Evolutionary conservation across 2,329 filamentous ascomycete species (phyloP).

Genomic region (Fusarium piperis): DNA sequence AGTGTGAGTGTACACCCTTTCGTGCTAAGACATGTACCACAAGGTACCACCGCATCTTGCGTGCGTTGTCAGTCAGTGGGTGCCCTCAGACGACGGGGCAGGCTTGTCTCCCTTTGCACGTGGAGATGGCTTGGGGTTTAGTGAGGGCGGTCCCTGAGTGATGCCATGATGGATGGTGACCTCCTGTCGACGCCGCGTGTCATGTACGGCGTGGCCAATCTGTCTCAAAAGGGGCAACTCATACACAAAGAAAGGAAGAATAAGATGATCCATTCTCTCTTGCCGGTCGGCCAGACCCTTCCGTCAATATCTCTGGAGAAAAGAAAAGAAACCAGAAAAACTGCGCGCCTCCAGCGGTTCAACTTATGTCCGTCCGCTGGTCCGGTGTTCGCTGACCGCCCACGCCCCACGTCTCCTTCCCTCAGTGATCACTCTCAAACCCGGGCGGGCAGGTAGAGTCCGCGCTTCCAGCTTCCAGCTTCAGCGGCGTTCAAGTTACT

Average conservation of each 20-base stretch:
- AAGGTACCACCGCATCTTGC: slow-evolving; percentile 14
- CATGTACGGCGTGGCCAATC: background rate
- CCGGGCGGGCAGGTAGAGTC: background rate
- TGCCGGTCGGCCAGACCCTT: background rate
- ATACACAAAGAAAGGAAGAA: background rate
- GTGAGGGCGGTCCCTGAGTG: slow-evolving; percentile 1
- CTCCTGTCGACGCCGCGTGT: background rate
- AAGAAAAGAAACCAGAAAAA: slow-evolving; percentile 9
- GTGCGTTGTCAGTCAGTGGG: slow-evolving; percentile 3
- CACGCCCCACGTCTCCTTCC: slow-evolving; percentile 17
- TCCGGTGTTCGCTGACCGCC: slow-evolving; percentile 37
- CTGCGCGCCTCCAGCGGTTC: slow-evolving; percentile 35
- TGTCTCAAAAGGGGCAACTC: background rate
- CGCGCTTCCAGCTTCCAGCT: slow-evolving; percentile 20
- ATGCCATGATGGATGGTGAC: slow-evolving; percentile 8
- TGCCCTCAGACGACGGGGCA: slow-evolving; percentile 1
- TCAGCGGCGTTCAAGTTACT: slow-evolving; percentile 2
- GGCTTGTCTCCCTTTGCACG: slow-evolving; percentile 22
- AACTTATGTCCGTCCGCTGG: slow-evolving; percentile 36
- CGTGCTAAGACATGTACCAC: slow-evolving; percentile 9
- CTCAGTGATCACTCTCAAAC: background rate
- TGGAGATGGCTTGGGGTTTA: slow-evolving; percentile 22
- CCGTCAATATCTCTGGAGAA: background rate
- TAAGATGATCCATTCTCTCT: background rate
- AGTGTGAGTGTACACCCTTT: slow-evolving; percentile 10